Evolutionary conservation across 805 yeast species (phyloP).

Genomic region (Zygotorulaspora florentina): DNA sequence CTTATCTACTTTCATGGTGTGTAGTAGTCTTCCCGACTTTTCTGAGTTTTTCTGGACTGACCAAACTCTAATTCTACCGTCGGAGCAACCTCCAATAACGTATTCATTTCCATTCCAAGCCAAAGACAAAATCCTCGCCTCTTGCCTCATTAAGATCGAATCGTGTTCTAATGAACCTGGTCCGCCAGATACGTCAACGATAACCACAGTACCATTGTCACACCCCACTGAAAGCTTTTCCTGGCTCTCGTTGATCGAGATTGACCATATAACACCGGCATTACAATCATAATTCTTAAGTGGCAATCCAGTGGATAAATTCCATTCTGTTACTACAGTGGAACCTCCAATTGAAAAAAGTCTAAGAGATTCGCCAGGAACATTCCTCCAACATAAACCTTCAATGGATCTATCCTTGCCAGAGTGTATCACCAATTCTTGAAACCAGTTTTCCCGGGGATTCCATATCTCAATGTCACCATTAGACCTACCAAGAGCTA

Average conservation of each 20-base stretch:
- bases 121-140: slow-evolving; percentile 70
- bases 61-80: slow-evolving; percentile 89
- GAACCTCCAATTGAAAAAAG: slow-evolving; percentile 94
- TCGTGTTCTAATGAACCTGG: slow-evolving; percentile 76
- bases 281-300: slow-evolving; percentile 77
- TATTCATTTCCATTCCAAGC: slow-evolving; percentile 66
- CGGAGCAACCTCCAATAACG: slow-evolving; percentile 92
- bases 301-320: slow-evolving; percentile 68
- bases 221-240: slow-evolving; percentile 81
- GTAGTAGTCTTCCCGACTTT: slow-evolving; percentile 61
- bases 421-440: slow-evolving; percentile 70
- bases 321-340: slow-evolving; percentile 89
- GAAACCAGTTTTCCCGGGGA: slow-evolving; percentile 76
- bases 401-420: slow-evolving; percentile 83
- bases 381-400: slow-evolving; percentile 74
- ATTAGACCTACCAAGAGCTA: slow-evolving; percentile 89
- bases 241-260: slow-evolving; percentile 60
- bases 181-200: slow-evolving; percentile 83
- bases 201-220: slow-evolving; percentile 87
- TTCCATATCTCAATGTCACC: slow-evolving; percentile 97
- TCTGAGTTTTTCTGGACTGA: slow-evolving; percentile 37
- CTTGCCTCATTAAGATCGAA: slow-evolving; percentile 74
- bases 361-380: slow-evolving; percentile 52
- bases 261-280: slow-evolving; percentile 91
- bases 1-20: slow-evolving; percentile 89